phyloP scores from a whole-genome alignment of 306 rosid species.

The Datisca glomerata region DNA sequence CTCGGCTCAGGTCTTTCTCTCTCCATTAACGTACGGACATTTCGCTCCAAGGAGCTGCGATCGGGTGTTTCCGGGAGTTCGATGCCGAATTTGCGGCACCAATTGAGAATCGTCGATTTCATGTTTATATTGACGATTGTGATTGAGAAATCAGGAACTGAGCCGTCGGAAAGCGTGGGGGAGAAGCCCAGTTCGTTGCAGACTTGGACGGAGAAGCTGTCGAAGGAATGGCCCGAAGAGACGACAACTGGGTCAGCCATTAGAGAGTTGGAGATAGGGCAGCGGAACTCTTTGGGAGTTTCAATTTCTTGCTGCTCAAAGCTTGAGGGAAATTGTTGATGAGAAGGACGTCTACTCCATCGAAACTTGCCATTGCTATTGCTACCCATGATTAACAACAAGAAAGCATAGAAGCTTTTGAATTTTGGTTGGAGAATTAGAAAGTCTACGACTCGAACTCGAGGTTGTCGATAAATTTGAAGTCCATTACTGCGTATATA shows the following conservation, averaged over 20 bases:
- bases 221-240: conserved; percentile 83
- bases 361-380: background rate
- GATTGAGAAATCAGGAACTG: conserved; percentile 66
- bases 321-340: conserved; percentile 18
- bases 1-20: background rate
- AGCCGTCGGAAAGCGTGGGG: conserved; percentile 43
- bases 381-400: background rate
- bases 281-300: conserved; percentile 49
- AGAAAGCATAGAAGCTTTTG: no score
- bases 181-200: conserved; percentile 40
- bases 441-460: no score
- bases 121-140: conserved; percentile 50
- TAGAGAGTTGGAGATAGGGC: conserved; percentile 50
- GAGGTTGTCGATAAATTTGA: no score
- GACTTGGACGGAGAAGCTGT: conserved; percentile 49
- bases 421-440: no score
- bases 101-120: conserved; percentile 39
- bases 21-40: conserved; percentile 20
- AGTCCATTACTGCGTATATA: no score
- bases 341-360: background rate
- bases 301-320: conserved; percentile 16
- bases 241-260: conserved; percentile 95
- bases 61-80: conserved; percentile 39
- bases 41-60: conserved; percentile 27
- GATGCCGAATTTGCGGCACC: conserved; percentile 37